Evolutionary conservation across 805 yeast genomes (phyloP).

Genomic region (Nakazawaea wickerhamii): DNA sequence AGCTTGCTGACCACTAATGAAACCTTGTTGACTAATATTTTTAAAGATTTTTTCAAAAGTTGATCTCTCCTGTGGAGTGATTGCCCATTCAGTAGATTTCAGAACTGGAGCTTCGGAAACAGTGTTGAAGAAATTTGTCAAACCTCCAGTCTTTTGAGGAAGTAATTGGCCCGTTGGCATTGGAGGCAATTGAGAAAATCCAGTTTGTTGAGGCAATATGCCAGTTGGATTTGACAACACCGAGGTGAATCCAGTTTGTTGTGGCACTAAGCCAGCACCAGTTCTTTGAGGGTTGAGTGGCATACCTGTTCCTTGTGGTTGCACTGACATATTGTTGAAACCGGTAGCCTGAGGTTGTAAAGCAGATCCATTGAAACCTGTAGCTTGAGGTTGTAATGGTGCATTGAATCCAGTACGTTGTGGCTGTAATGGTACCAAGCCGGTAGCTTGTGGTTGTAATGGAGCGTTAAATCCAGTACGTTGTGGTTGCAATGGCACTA

Average conservation of each 20-base stretch:
- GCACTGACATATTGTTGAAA: constrained; percentile 20
- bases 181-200: constrained; percentile 20
- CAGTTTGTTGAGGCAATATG: constrained; percentile 19
- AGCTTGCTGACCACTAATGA: constrained; percentile 73
- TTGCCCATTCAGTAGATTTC: constrained; percentile 63
- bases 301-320: constrained; percentile 20
- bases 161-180: constrained; percentile 40
- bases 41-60: constrained; percentile 83
- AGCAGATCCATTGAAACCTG: constrained; percentile 32
- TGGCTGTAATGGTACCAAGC: constrained; percentile 20
- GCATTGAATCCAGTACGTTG: constrained; percentile 6
- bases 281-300: constrained; percentile 2
- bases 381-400: constrained; percentile 42
- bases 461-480: constrained; percentile 21
- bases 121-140: constrained; percentile 28
- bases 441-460: constrained; percentile 18
- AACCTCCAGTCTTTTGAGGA: constrained; percentile 64
- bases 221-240: constrained; percentile 11
- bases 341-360: constrained; percentile 37
- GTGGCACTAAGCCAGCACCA: constrained; percentile 29
- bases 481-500: constrained; percentile 27
- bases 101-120: constrained; percentile 32
- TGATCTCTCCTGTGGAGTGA: constrained; percentile 80
- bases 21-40: constrained; percentile 82
- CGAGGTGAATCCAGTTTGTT: constrained; percentile 25